Conservation (phyloP, 768 basidiomycete genomes). For the Phlebiopsis flavidoalba region DNA sequence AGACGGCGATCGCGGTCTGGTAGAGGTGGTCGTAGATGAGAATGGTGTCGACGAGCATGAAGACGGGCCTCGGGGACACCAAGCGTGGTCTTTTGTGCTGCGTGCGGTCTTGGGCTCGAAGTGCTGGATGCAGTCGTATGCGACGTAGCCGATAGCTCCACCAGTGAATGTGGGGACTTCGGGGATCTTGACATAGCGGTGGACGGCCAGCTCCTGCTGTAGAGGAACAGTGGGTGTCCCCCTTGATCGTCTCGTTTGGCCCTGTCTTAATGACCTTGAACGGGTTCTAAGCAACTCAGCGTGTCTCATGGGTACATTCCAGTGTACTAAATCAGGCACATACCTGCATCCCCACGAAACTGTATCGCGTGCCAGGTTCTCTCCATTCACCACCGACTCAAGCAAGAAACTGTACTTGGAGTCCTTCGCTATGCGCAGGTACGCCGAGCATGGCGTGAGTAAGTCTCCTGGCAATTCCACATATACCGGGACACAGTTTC, state of each 20-base stretch:
- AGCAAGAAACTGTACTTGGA: slow-evolving; percentile 93
- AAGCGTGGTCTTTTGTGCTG: slow-evolving; percentile 67
- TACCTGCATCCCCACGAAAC: slow-evolving; percentile 95
- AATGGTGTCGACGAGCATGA: slow-evolving; percentile 95
- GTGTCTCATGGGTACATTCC: not conserved
- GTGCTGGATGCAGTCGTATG: slow-evolving; percentile 93
- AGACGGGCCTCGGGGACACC: slow-evolving; percentile 92
- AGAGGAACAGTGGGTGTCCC: slow-evolving; percentile 85
- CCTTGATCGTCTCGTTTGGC: slow-evolving; percentile 71
- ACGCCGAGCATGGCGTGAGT: slow-evolving; percentile 95
- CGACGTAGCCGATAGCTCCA: slow-evolving; percentile 95
- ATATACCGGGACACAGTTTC: slow-evolving; percentile 92
- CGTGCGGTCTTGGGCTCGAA: slow-evolving; percentile 93
- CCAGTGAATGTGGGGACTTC: slow-evolving; percentile 94
- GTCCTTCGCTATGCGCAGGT: slow-evolving; percentile 87
- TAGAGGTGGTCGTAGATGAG: slow-evolving; percentile 96
- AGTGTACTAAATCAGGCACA: slow-evolving; percentile 16
- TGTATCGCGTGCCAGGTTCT: slow-evolving; percentile 90
- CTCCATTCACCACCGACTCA: slow-evolving; percentile 88
- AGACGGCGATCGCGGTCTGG: slow-evolving; percentile 92
- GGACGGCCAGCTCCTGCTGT: slow-evolving; percentile 79
- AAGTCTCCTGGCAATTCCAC: slow-evolving; percentile 93
- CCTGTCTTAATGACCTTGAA: slow-evolving; percentile 90
- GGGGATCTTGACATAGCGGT: slow-evolving; percentile 88
- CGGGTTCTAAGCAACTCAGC: slow-evolving; percentile 60